phyloP scores from a whole-genome alignment of 306 rosid genomes.

The barrel medic (Medicago truncatula) region MtrunA17r5.0-ANR NC_053047.1:28259001-28259500 shows the following conservation, averaged over 20 bases:
- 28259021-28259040: slow-evolving; percentile 62
- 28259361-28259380: slow-evolving; percentile 29
- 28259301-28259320: slow-evolving; percentile 72
- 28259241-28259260: slow-evolving; percentile 16
- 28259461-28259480: slow-evolving; percentile 1
- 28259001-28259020: slow-evolving; percentile 80
- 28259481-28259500: slow-evolving; percentile 36
- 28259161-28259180: slow-evolving; percentile 88
- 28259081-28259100: slow-evolving; percentile 79
- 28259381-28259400: slow-evolving; percentile 71
- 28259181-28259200: slow-evolving; percentile 73
- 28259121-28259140: slow-evolving; percentile 82
- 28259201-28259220: slow-evolving; percentile 79
- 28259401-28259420: not conserved
- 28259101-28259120: slow-evolving; percentile 82
- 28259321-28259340: slow-evolving; percentile 82
- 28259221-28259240: slow-evolving; percentile 19
- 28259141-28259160: slow-evolving; percentile 64
- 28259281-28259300: slow-evolving; percentile 56
- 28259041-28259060: slow-evolving; percentile 51
- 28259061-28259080: no score
- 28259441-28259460: slow-evolving; percentile 24
- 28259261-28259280: slow-evolving; percentile 1
- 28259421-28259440: not conserved
- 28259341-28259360: slow-evolving; percentile 81